These are phyloP conservation scores for Kappamyces sp. DNA, from an alignment of 192 early-diverging fungal species.

Conservation along the genomic window DNA sequence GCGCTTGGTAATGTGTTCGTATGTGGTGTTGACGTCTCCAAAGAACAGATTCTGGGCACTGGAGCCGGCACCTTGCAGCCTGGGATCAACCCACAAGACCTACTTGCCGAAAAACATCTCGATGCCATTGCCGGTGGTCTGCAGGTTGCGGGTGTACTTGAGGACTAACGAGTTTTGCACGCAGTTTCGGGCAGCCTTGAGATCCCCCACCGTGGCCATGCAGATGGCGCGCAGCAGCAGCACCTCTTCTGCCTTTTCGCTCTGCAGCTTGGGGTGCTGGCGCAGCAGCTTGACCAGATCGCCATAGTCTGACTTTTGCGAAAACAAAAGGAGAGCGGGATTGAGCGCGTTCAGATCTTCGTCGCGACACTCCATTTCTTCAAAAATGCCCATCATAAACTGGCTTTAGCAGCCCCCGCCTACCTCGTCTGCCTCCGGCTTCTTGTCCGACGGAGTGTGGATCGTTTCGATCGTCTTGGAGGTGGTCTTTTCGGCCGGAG, in stretches of 20 bases:
- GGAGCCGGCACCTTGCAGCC: constrained; percentile 40
- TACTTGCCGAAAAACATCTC: constrained; percentile 76
- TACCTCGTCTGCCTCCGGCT: constrained; percentile 62
- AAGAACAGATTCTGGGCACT: constrained; percentile 72
- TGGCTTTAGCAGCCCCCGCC: constrained; percentile 53
- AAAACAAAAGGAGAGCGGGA: constrained; percentile 14
- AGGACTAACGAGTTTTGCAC: constrained; percentile 79
- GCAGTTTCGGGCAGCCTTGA: constrained; percentile 59
- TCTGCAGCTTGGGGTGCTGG: constrained; percentile 60
- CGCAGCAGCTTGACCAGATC: constrained; percentile 48
- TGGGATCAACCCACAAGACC: constrained; percentile 16
- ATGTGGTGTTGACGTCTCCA: constrained; percentile 80
- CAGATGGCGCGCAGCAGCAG: constrained; percentile 79
- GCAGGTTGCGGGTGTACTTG: constrained; percentile 79
- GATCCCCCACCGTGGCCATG: constrained; percentile 66
- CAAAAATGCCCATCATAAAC: background rate
- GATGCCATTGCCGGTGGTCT: constrained; percentile 63
- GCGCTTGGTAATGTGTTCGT: constrained; percentile 70
- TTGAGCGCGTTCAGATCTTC: background rate
- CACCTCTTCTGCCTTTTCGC: constrained; percentile 62
- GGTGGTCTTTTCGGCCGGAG: background rate
- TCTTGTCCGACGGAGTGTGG: constrained; percentile 21
- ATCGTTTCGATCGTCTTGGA: constrained; percentile 37
- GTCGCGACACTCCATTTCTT: constrained; percentile 11
- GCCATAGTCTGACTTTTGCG: constrained; percentile 12